Conservation (phyloP, 805 yeast genomes). For the Ogataea ganodermae region DNA sequence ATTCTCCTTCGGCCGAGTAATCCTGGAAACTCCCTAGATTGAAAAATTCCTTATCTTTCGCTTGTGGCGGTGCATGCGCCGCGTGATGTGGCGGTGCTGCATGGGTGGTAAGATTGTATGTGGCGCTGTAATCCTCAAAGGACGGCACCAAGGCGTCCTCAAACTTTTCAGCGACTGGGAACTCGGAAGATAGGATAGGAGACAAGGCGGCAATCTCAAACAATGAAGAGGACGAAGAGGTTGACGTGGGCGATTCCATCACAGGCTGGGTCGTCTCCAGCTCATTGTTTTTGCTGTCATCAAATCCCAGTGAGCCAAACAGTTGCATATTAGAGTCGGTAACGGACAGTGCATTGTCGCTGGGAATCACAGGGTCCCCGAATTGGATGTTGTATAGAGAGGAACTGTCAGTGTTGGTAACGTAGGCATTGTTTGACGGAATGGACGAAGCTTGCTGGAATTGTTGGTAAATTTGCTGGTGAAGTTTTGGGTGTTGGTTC, state of each 20-base stretch:
- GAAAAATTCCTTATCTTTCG: slow-evolving; percentile 1
- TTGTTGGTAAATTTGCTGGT: slow-evolving; percentile 1
- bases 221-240: slow-evolving; percentile 22
- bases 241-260: slow-evolving; percentile 23
- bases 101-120: background rate
- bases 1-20: slow-evolving; percentile 7
- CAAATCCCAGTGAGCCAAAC: background rate
- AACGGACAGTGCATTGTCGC: background rate
- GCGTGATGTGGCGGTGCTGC: slow-evolving; percentile 5
- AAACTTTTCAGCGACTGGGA: slow-evolving; percentile 16
- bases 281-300: background rate
- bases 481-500: background rate
- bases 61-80: slow-evolving; percentile 9
- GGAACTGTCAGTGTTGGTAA: background rate
- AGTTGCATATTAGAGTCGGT: slow-evolving; percentile 1
- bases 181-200: slow-evolving; percentile 16
- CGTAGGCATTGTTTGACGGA: background rate
- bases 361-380: background rate
- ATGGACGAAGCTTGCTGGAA: background rate
- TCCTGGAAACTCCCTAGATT: slow-evolving; percentile 2
- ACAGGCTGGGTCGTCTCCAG: background rate
- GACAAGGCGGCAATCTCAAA: slow-evolving; percentile 19
- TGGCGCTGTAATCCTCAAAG: slow-evolving; percentile 11
- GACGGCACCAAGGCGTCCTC: slow-evolving; percentile 8
- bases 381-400: background rate